Percentiles rank a stretch among this genome's conserved stretches.
Evolutionary conservation across 257 asterid species (phyloP).

Genomic region (Solanum neorickii): DNA sequence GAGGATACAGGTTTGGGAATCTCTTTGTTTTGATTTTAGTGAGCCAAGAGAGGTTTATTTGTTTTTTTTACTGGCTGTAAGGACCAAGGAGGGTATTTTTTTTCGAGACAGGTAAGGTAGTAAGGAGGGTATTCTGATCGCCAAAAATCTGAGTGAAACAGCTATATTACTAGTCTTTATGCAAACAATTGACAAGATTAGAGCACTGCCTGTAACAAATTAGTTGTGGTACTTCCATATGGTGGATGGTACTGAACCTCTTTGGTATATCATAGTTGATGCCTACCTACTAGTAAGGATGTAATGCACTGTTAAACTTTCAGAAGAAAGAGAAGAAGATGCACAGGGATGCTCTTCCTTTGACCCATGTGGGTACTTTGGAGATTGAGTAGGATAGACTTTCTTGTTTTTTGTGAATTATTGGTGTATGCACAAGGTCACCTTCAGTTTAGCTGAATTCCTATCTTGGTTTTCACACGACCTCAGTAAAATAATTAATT

Average conservation of each 20-base stretch:
- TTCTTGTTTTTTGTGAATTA: not conserved
- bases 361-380: not conserved
- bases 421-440: not conserved
- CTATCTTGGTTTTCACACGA: not conserved
- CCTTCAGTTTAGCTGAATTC: not conserved
- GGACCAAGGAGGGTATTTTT: not conserved
- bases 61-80: not conserved
- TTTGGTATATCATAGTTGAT: not conserved
- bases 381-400: not conserved
- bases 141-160: not conserved
- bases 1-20: not conserved
- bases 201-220: not conserved
- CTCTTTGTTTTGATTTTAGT: not conserved
- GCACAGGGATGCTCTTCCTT: not conserved
- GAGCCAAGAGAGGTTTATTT: not conserved
- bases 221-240: not conserved
- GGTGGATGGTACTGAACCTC: not conserved
- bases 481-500: not conserved
- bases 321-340: not conserved
- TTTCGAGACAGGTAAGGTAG: not conserved
- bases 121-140: not conserved
- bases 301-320: not conserved
- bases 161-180: not conserved
- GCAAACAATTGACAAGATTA: not conserved
- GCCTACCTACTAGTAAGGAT: not conserved